phyloP scores from a whole-genome alignment of 1,284 basidiomycete genomes.

The Leccinum solheimii region DNA sequence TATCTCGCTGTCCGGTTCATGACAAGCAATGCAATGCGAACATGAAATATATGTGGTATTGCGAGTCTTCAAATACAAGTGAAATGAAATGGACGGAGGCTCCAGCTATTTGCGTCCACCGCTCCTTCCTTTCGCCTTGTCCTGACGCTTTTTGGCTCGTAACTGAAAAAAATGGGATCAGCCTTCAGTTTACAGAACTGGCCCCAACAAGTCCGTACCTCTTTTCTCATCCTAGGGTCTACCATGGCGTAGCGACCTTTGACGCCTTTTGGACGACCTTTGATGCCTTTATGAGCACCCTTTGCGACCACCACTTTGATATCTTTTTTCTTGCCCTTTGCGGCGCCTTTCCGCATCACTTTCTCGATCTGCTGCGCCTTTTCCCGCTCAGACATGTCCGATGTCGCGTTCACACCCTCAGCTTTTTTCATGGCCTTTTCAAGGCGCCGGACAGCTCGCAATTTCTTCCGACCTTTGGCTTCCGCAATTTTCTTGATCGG shows the following conservation, averaged over 20 bases:
- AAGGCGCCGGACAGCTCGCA: slow-evolving; percentile 81
- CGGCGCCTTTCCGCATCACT: slow-evolving; percentile 79
- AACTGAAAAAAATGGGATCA: slow-evolving; percentile 42
- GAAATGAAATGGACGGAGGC: background rate
- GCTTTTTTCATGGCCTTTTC: slow-evolving; percentile 97
- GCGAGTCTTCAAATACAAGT: background rate
- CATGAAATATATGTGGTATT: background rate
- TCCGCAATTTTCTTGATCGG: slow-evolving; percentile 99
- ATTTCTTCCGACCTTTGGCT: slow-evolving; percentile 97
- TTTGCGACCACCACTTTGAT: slow-evolving; percentile 91
- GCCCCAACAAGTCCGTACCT: slow-evolving; percentile 46
- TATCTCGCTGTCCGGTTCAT: background rate
- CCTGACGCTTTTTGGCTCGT: slow-evolving; percentile 68
- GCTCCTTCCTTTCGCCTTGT: slow-evolving; percentile 65
- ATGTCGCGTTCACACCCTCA: slow-evolving; percentile 88
- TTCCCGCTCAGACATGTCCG: slow-evolving; percentile 91
- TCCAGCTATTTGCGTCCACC: slow-evolving; percentile 35
- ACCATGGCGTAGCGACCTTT: slow-evolving; percentile 95
- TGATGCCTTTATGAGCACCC: slow-evolving; percentile 85
- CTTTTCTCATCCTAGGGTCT: slow-evolving; percentile 83
- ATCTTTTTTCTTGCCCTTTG: slow-evolving; percentile 77
- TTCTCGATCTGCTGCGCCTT: slow-evolving; percentile 95
- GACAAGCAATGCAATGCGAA: background rate
- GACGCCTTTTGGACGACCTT: slow-evolving; percentile 94
- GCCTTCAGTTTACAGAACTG: slow-evolving; percentile 3